These are phyloP conservation scores for Uncinocarpus reesii DNA, from an alignment of 2,329 filamentous ascomycete species.

Conservation along the genomic window DNA sequence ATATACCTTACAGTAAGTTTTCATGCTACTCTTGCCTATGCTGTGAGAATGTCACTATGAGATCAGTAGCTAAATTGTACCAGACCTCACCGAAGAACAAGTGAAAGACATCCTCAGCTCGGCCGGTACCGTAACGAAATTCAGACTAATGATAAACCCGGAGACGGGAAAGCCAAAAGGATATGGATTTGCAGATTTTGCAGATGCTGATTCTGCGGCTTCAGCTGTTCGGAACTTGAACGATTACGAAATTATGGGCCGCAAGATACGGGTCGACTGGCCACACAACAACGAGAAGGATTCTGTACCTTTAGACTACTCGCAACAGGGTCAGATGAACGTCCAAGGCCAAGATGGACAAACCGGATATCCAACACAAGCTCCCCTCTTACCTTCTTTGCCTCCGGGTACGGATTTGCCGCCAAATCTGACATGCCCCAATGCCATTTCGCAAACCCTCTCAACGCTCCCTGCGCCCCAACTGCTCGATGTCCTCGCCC, in stretches of 20 bases:
- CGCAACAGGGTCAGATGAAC: slow-evolving; percentile 31
- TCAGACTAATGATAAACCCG: slow-evolving; percentile 87
- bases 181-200: slow-evolving; percentile 93
- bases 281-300: slow-evolving; percentile 79
- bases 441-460: slow-evolving; percentile 86
- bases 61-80: too few relatives aligned
- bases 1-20: slow-evolving; percentile 61
- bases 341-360: slow-evolving; percentile 30
- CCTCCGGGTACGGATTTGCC: slow-evolving; percentile 77
- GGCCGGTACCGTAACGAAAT: slow-evolving; percentile 81
- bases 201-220: slow-evolving; percentile 81
- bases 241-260: slow-evolving; percentile 87
- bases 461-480: slow-evolving; percentile 76
- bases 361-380: slow-evolving; percentile 29
- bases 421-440: slow-evolving; percentile 69
- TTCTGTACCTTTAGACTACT: slow-evolving; percentile 46
- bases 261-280: slow-evolving; percentile 90
- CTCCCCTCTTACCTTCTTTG: slow-evolving; percentile 60
- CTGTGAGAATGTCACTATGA: slow-evolving; percentile 48
- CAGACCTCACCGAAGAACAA: slow-evolving; percentile 93
- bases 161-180: slow-evolving; percentile 92
- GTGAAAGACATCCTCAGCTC: slow-evolving; percentile 88
- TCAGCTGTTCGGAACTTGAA: slow-evolving; percentile 93
- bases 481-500: slow-evolving; percentile 81
- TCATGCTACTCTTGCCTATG: slow-evolving; percentile 68